Evolutionary conservation across 2,329 filamentous ascomycete genomes (phyloP).

Genomic region (Cladophialophora chaetospira): DNA sequence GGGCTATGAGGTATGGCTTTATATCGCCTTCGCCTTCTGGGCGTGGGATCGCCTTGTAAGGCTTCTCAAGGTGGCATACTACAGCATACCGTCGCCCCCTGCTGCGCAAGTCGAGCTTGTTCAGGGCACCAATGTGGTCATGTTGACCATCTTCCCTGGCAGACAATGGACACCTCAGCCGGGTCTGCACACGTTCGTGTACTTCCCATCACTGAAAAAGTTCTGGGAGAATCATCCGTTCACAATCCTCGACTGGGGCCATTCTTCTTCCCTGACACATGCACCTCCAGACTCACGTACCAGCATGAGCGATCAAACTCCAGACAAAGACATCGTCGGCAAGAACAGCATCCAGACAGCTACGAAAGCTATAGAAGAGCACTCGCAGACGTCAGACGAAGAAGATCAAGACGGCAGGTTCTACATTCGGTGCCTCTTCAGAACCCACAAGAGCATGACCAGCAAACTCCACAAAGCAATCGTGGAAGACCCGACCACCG

Average conservation of each 20-base stretch:
- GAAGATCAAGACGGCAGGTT: neutral
- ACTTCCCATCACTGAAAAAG: constrained; percentile 16
- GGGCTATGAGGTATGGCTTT: constrained; percentile 54
- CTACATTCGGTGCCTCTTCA: neutral
- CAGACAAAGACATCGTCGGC: neutral
- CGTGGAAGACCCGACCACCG: neutral
- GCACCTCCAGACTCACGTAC: neutral
- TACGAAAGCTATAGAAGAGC: neutral
- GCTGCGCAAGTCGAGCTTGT: constrained; percentile 32
- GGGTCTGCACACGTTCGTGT: constrained; percentile 20
- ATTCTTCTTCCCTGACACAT: neutral
- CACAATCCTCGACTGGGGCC: constrained; percentile 22
- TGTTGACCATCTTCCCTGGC: constrained; percentile 8
- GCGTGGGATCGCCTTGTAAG: constrained; percentile 50
- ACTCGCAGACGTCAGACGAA: neutral
- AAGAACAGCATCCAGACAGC: neutral
- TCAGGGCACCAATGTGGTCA: constrained; percentile 43
- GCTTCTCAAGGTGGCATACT: constrained; percentile 43
- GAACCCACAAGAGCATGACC: neutral
- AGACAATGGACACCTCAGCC: constrained; percentile 35
- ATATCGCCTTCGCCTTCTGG: constrained; percentile 48
- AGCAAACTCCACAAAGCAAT: neutral
- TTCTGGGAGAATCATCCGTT: constrained; percentile 27
- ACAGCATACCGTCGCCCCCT: constrained; percentile 43
- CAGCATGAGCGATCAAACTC: neutral